Percentiles rank a stretch among this genome's conserved stretches.
These are phyloP conservation scores for Trichoderma atrobrunneum DNA, from an alignment of 2,329 filamentous ascomycete genomes.

Conservation along the genomic window DNA sequence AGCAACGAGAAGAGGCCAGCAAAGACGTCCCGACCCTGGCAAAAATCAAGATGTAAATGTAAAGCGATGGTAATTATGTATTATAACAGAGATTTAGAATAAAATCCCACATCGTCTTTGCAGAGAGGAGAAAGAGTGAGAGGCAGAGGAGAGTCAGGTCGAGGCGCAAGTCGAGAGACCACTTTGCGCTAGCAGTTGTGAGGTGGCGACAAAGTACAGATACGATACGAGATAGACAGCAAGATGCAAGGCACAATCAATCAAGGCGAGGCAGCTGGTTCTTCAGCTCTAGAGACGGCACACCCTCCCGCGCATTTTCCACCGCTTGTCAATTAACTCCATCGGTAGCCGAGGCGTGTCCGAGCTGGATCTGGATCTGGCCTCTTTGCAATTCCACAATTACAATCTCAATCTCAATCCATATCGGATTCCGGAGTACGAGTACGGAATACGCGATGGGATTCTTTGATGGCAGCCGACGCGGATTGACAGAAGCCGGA, in stretches of 20 bases:
- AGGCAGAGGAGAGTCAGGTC: neutral
- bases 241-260: neutral
- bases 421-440: neutral
- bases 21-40: neutral
- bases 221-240: neutral
- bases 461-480: neutral
- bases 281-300: neutral
- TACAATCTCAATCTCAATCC: neutral
- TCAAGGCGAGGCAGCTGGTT: neutral
- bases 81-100: neutral
- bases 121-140: neutral
- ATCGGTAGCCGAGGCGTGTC: neutral
- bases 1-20: neutral
- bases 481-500: neutral
- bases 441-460: slow-evolving; percentile 7
- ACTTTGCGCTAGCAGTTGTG: neutral
- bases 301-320: neutral
- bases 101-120: neutral
- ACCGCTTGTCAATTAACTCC: neutral
- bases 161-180: neutral
- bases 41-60: neutral
- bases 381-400: neutral
- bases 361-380: neutral
- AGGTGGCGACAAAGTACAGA: neutral
- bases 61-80: neutral